Percentiles rank a stretch among this genome's conserved stretches.
Conservation (phyloP, 2,329 filamentous ascomycete species). For the Talaromyces albobiverticillius region DNA sequence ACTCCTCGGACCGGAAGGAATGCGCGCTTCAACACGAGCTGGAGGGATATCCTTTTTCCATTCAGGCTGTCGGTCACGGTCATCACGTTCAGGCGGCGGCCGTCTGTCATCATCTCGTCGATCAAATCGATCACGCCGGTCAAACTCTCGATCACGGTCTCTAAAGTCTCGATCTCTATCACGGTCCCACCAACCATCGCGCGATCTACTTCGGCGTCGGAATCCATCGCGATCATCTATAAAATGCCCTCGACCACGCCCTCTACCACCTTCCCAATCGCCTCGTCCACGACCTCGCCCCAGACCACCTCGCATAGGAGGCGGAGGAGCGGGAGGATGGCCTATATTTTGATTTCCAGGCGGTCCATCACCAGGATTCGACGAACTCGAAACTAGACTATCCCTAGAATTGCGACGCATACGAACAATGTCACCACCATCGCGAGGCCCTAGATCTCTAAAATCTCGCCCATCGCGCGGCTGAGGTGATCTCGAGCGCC, state of each 20-base stretch:
- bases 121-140: conserved; percentile 33
- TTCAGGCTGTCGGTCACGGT: conserved; percentile 31
- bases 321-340: conserved; percentile 25
- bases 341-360: conserved; percentile 25
- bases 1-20: conserved; percentile 15
- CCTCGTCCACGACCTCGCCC: conserved; percentile 43
- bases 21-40: conserved; percentile 23
- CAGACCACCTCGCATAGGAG: conserved; percentile 34
- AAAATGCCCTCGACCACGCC: conserved; percentile 39
- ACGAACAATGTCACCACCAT: conserved; percentile 37
- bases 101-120: conserved; percentile 35
- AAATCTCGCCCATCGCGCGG: conserved; percentile 40
- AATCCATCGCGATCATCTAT: conserved; percentile 43
- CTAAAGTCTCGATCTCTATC: conserved; percentile 35
- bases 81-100: conserved; percentile 26
- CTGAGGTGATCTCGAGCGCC: conserved; percentile 40
- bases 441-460: conserved; percentile 34
- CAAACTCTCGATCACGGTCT: conserved; percentile 33
- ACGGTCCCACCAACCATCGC: conserved; percentile 43
- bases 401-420: conserved; percentile 45
- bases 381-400: conserved; percentile 37
- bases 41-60: conserved; percentile 40
- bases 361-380: conserved; percentile 34
- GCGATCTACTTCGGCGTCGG: conserved; percentile 42
- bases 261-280: conserved; percentile 43